Conservation (phyloP, 495 filamentous ascomycete species). For the Emericellopsis terricola region DNA sequence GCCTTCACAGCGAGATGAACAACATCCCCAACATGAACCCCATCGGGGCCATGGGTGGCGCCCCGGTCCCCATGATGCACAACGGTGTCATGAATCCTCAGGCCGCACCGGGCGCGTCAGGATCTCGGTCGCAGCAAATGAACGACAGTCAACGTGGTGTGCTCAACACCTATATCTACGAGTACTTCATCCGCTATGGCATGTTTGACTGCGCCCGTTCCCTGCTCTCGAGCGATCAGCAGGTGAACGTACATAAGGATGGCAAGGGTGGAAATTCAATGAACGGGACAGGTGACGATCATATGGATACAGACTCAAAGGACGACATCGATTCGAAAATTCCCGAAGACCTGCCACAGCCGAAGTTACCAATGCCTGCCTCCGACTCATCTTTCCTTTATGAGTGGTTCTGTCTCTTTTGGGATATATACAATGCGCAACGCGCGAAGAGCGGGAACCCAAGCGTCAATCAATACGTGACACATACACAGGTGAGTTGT, state of each 20-base stretch:
- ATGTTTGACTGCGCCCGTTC: conserved; percentile 66
- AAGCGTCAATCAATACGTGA: conserved; percentile 48
- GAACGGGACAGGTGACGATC: conserved; percentile 64
- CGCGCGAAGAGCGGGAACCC: conserved; percentile 37
- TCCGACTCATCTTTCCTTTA: conserved; percentile 64
- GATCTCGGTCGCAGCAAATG: conserved; percentile 8
- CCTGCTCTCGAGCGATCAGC: conserved; percentile 43
- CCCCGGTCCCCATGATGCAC: conserved; percentile 52
- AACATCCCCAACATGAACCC: conserved; percentile 47
- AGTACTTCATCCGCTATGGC: conserved; percentile 74
- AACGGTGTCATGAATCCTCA: conserved; percentile 33
- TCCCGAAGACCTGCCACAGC: conserved; percentile 62
- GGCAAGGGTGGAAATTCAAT: conserved; percentile 38
- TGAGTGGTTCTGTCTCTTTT: conserved; percentile 94
- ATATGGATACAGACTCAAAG: conserved; percentile 69
- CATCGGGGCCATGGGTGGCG: conserved; percentile 42
- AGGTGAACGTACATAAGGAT: conserved; percentile 33
- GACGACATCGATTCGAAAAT: conserved; percentile 53
- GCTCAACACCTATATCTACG: conserved; percentile 94
- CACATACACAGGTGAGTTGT: conserved; percentile 61
- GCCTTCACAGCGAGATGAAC: too few species aligned
- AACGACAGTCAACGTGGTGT: conserved; percentile 23
- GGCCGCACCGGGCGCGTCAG: conserved; percentile 9
- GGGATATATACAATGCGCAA: conserved; percentile 78
- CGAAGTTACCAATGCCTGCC: conserved; percentile 42